phyloP scores from a whole-genome alignment of 2,329 filamentous ascomycete genomes.

The Sclerotinia nivalis region DNA sequence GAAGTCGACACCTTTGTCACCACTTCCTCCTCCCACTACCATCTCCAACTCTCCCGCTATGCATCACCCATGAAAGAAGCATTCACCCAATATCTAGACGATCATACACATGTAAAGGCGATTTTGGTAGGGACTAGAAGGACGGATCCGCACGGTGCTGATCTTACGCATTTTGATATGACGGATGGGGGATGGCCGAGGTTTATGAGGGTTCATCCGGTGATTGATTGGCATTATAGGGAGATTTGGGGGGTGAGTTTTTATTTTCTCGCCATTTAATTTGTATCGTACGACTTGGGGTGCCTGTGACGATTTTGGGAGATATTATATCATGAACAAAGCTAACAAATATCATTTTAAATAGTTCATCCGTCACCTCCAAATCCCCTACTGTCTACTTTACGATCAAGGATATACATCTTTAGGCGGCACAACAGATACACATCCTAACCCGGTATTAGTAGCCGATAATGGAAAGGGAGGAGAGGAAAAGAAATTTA shows the following conservation, averaged over 20 bases:
- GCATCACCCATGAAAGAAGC: slow-evolving; percentile 77
- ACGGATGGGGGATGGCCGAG: slow-evolving; percentile 89
- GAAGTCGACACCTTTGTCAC: slow-evolving; percentile 85
- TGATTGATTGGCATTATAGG: slow-evolving; percentile 96
- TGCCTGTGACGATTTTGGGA: too few relatives aligned
- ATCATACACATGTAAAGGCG: slow-evolving; percentile 66
- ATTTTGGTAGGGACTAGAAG: slow-evolving; percentile 86
- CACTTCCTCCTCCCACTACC: slow-evolving; percentile 65
- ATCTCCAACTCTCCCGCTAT: slow-evolving; percentile 74
- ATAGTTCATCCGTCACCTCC: slow-evolving; percentile 76
- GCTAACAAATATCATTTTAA: slow-evolving; percentile 6
- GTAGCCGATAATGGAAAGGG: slow-evolving; percentile 41
- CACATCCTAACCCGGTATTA: slow-evolving; percentile 81
- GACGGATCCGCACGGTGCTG: slow-evolving; percentile 86
- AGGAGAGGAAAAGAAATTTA: slow-evolving; percentile 50
- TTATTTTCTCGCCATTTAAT: neutral
- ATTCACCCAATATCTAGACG: slow-evolving; percentile 73
- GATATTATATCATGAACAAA: neutral
- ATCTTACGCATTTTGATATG: slow-evolving; percentile 76
- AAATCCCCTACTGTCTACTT: slow-evolving; percentile 79
- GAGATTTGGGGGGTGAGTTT: slow-evolving; percentile 87
- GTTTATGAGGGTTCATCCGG: slow-evolving; percentile 91
- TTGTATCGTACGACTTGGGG: too few relatives aligned
- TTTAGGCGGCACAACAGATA: slow-evolving; percentile 87
- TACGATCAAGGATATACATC: slow-evolving; percentile 92